Percentiles rank a stretch among this genome's conserved stretches.
Evolutionary conservation across 192 early-diverging fungal genomes (phyloP).

Genomic region (Backusella luteola): DNA sequence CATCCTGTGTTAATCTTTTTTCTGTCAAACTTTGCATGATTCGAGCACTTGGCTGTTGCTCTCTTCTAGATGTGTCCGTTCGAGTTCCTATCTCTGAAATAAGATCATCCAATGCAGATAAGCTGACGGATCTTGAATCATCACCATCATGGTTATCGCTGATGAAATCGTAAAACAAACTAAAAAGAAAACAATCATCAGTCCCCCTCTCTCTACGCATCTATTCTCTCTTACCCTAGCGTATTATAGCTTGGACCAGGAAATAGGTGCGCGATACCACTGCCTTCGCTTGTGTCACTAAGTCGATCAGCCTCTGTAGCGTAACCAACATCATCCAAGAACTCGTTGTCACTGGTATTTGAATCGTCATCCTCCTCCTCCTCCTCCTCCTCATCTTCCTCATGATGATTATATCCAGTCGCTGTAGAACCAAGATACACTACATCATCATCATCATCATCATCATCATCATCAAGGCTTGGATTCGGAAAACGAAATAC

Average conservation of each 20-base stretch:
- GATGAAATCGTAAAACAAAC: background rate
- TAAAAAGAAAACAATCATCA: background rate
- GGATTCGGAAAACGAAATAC: background rate
- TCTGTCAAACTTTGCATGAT: background rate
- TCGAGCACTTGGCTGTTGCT: background rate
- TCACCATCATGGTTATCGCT: background rate
- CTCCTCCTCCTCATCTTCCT: background rate
- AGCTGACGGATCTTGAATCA: background rate
- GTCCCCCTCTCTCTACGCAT: background rate
- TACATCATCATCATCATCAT: background rate
- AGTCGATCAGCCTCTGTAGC: background rate
- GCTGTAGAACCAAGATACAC: background rate
- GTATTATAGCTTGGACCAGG: background rate
- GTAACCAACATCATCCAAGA: background rate
- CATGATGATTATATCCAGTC: background rate
- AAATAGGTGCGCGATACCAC: background rate
- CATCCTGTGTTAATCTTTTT: background rate
- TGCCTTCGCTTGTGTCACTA: background rate
- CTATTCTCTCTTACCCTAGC: background rate
- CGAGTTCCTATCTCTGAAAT: slow-evolving; percentile 1
- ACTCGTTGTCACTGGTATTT: background rate
- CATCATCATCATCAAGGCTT: background rate
- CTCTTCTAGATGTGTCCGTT: background rate
- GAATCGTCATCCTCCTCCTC: background rate
- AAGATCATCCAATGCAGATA: background rate